Percentiles rank a stretch among this genome's conserved stretches.
phyloP scores from a whole-genome alignment of 805 yeast genomes.

The Kazachstania bromeliacearum region DNA sequence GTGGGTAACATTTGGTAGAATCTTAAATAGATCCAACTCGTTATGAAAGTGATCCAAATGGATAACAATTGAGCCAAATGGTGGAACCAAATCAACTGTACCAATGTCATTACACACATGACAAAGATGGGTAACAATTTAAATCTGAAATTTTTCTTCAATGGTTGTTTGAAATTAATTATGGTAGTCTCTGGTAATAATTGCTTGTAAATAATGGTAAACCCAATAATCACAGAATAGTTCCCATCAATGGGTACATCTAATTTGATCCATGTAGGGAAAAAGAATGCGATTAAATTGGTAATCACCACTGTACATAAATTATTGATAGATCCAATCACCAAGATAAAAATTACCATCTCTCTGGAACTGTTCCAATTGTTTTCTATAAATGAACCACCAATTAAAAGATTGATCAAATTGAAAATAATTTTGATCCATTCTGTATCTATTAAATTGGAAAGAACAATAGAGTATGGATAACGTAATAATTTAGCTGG shows the following conservation, averaged over 20 bases:
- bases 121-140: constrained; percentile 52
- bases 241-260: constrained; percentile 45
- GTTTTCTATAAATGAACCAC: constrained; percentile 57
- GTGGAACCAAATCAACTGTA: constrained; percentile 25
- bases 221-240: constrained; percentile 46
- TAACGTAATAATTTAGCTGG: constrained; percentile 45
- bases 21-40: constrained; percentile 69
- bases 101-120: constrained; percentile 23
- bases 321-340: constrained; percentile 48
- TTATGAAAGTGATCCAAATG: constrained; percentile 47
- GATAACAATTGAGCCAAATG: constrained; percentile 46
- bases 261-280: constrained; percentile 19
- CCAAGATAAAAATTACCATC: constrained; percentile 37
- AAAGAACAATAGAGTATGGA: constrained; percentile 57
- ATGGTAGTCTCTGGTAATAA: constrained; percentile 51
- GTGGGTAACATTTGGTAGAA: constrained; percentile 53
- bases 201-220: constrained; percentile 57
- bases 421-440: constrained; percentile 39
- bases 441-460: constrained; percentile 56
- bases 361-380: constrained; percentile 51
- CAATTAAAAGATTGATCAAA: constrained; percentile 40
- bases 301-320: constrained; percentile 31
- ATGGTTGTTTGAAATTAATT: constrained; percentile 38
- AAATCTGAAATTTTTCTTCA: constrained; percentile 40
- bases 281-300: constrained; percentile 17